Base-by-base conservation (phyloP, 768 basidiomycete species). In the Russula sp. region DNA sequence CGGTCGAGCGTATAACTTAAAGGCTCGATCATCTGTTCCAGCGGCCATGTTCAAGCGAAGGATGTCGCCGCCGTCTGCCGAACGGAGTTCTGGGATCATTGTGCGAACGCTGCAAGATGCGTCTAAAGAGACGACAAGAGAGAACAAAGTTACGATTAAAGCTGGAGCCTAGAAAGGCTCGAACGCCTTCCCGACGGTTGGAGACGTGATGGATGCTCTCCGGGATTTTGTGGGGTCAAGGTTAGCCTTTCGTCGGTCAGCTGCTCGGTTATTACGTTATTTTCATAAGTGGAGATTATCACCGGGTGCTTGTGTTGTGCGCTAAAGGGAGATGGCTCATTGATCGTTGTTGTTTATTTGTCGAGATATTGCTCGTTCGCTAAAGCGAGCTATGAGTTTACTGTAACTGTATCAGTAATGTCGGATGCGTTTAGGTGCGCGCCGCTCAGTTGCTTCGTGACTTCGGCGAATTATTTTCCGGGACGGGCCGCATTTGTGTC, bases 111-210 rank as follows among this genome's bases (percentile, higher is more conserved):
- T 83, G 83, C 67, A 76, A 75, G 64, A 49, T 71, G 32, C 75
- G 76, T 44, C 72, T 83, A 60, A 83, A 79, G 76, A 80, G 76
- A 67, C 77, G 75, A 22, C 77, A 78, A 67, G 76, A 72, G 42
- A 77, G 75, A 72, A 74, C 76, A 55, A 82, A 79, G 71, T 74
- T 78, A 55, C 74, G 78, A 40, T 78, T 77, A 62, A 80, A 76
- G 66, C 75, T 84, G 2, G 79, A 79, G 65, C 79, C 80, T 42
- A 65, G 63, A 55, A 67, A 49, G 49, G 22, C 40, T 18, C n/a
- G 58, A 50, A 9, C 53, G 8, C 32, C n/a, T n/a, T 57, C 54
- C 1, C 59, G 48, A 55, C 59, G 59, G 32, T 46, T 57, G 14
- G 54, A 52, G 49, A 28, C 20, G 24, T 61, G 48, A 65, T 24